phyloP scores from a whole-genome alignment of 139 green algal species.

The Closterium sp. region DNA sequence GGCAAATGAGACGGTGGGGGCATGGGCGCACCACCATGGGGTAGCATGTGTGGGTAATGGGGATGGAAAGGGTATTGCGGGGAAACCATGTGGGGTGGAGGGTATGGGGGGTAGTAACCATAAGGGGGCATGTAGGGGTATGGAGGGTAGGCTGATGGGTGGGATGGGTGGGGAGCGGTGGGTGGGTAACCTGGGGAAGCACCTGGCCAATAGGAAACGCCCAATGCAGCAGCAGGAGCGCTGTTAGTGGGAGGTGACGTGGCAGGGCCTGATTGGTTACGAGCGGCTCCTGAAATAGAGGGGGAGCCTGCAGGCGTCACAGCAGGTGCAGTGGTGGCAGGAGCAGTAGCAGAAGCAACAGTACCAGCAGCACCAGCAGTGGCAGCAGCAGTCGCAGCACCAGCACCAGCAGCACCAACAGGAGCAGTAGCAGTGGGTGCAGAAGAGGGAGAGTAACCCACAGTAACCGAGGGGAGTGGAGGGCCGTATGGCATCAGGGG shows the following conservation, averaged over 20 bases:
- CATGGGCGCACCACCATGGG: not conserved
- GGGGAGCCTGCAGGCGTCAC: not conserved
- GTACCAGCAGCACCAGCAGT: not conserved
- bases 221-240: not conserved
- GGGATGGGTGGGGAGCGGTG: not conserved
- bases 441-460: not conserved
- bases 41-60: not conserved
- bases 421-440: not conserved
- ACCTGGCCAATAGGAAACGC: not conserved
- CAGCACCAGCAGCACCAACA: not conserved
- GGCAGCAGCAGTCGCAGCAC: not conserved
- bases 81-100: not conserved
- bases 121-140: not conserved
- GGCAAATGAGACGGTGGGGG: not conserved
- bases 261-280: not conserved
- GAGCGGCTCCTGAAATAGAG: too few relatives aligned
- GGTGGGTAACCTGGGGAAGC: not conserved
- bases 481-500: not conserved
- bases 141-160: not conserved
- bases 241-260: not conserved
- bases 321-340: not conserved
- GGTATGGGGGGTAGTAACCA: not conserved
- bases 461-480: not conserved
- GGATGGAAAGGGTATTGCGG: not conserved
- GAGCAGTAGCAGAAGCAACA: not conserved